Evolutionary conservation across 2,329 filamentous ascomycete genomes (phyloP).

Genomic region (Calonectria leucothoes): DNA sequence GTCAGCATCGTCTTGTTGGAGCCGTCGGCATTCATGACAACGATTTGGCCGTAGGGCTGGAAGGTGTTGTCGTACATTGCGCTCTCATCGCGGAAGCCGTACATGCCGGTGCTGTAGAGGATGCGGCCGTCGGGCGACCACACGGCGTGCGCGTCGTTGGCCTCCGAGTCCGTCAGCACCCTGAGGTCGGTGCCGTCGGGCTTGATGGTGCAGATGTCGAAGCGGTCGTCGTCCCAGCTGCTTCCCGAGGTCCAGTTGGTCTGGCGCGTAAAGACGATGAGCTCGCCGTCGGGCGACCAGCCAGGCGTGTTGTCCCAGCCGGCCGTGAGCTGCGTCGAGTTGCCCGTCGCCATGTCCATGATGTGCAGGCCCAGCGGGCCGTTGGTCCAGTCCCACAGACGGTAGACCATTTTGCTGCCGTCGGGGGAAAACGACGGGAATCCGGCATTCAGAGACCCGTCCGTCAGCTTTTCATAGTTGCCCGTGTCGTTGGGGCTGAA

Average conservation of each 20-base stretch:
- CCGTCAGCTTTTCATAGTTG: neutral
- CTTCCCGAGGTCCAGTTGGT: conserved; percentile 17
- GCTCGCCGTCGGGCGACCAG: conserved; percentile 17
- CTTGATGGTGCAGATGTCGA: conserved; percentile 15
- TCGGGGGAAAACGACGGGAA: conserved; percentile 15
- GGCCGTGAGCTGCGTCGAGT: neutral
- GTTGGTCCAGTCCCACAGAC: conserved; percentile 19
- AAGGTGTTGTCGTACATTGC: conserved; percentile 15
- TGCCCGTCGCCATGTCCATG: conserved; percentile 9
- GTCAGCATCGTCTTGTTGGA: conserved; percentile 22
- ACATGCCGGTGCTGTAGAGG: conserved; percentile 19
- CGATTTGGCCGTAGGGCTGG: conserved; percentile 12
- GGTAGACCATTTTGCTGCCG: conserved; percentile 13
- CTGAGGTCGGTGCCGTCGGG: conserved; percentile 7
- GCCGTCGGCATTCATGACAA: conserved; percentile 15
- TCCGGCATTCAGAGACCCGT: conserved; percentile 9
- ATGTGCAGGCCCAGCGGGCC: conserved; percentile 7
- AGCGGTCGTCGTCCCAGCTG: conserved; percentile 13
- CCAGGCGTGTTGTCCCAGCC: conserved; percentile 16
- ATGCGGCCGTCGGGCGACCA: conserved; percentile 13
- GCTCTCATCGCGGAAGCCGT: conserved; percentile 16
- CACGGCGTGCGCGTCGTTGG: conserved; percentile 16
- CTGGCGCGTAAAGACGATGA: conserved; percentile 19
- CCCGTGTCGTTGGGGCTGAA: neutral
- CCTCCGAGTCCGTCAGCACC: conserved; percentile 11